Evolutionary conservation across 139 green algal genomes (phyloP), one percentile per base, ranked within the genome.

Genomic region (Tetradesmus obliquus): DNA sequence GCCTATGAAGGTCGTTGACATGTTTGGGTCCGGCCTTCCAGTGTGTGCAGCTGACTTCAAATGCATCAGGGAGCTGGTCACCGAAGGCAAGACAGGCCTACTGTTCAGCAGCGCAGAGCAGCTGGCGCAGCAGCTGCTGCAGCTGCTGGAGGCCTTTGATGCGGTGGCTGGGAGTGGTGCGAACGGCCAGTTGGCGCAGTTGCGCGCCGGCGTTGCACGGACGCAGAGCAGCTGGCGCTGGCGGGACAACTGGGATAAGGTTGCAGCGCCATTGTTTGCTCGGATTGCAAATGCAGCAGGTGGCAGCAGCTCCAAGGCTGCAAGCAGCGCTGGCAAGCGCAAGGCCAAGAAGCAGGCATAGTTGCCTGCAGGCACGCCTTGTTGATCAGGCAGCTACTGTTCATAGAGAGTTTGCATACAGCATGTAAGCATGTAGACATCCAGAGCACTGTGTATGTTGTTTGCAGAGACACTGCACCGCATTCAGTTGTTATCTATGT

Each of bases 1-100:
- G 72, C 98, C 98, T 1, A 99, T 99, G 98, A 99, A 99, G 94
- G 96, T 99, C 9, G 97, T 99, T 3, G 98, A 99, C 94, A 99
- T 99, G 98, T 99, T 98, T 95, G 98, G 98, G 0, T 95, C 95
- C 84, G 97, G 97, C 5, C 92, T 99, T 74, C 98, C 98, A 5
- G 98, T 99, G 0, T 97, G 94, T 85, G 96, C 98, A 3, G 92
- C 96, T 20, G 69, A 91, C 71, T 99, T 99, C 94, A 83, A 82
- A 60, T 98, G 96, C 94, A 97, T 99, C 9, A 22, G 24, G 17
- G 97, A 99, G 93, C 95, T 99, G 66, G 96, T 99, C 17, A 24
- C 86, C 5, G 90, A 96, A 3, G 95, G 95, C 2, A 69, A 94
- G 88, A 99, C 97, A 82, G 97, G 97, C 0, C 89, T 98, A 88